A percentile compares a stretch with the other conserved stretches of the same genome.
Evolutionary conservation across 768 basidiomycete species (phyloP).

Genomic region (Candolleomyces efflorescens): DNA sequence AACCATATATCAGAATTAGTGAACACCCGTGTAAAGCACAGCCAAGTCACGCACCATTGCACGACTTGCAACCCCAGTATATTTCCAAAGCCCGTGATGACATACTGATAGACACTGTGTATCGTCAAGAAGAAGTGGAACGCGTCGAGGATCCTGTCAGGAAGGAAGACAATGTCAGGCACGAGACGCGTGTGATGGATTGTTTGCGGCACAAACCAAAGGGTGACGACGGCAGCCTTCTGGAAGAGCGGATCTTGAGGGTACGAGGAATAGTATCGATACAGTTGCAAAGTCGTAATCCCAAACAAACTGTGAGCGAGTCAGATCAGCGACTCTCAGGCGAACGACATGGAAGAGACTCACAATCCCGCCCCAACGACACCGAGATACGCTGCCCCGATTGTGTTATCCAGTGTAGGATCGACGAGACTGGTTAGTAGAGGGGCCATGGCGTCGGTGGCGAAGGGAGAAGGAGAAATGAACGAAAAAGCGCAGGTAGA

Average conservation of each 20-base stretch:
- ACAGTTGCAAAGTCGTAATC: conserved; percentile 33
- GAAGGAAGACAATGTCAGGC: background rate
- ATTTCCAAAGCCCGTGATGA: conserved; percentile 33
- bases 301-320: conserved; percentile 30
- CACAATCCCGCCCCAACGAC: conserved; percentile 31
- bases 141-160: conserved; percentile 28
- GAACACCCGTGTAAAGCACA: background rate
- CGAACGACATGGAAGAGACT: conserved; percentile 8
- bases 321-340: no score
- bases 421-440: conserved; percentile 21
- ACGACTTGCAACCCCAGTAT: conserved; percentile 19
- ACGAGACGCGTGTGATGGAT: background rate
- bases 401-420: conserved; percentile 33
- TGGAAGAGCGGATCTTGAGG: conserved; percentile 31
- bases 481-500: background rate
- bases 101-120: conserved; percentile 32
- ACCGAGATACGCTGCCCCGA: conserved; percentile 35
- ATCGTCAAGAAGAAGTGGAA: conserved; percentile 30
- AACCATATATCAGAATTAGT: background rate
- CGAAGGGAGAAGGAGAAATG: conserved; percentile 1
- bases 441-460: conserved; percentile 14
- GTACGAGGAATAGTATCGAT: conserved; percentile 37
- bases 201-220: conserved; percentile 23
- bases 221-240: conserved; percentile 29
- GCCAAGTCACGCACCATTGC: conserved; percentile 22